Evolutionary conservation across 768 basidiomycete species (phyloP), one percentile per base, ranked within the genome.

Genomic region (Kwoniella sp.): DNA sequence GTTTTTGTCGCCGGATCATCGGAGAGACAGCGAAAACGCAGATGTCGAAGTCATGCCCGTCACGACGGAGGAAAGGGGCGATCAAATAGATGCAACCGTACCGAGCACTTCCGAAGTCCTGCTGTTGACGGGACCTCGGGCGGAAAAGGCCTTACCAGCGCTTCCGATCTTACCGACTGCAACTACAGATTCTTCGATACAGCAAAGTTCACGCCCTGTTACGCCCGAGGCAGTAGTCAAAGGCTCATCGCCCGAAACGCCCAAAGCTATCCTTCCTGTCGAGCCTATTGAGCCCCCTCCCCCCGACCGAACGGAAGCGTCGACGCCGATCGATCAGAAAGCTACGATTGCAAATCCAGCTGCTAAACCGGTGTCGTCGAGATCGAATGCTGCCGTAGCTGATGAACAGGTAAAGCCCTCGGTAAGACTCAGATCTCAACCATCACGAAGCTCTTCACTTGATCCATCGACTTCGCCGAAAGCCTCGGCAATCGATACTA

Each of bases 391-490:
- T 10, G 40, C 17, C 17, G 17, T 15, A 3, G 10, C 40, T 12
- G n/a, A 13, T 13, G 29, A 19, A 40, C 33, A 55, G 40, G 27
- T 12, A 3, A 58, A 47, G 13, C 7, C 13, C 33, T 48, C 57
- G n/a, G n/a, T n/a, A 6, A 49, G 50, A 12, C 47, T 27, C 22
- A 49, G 46, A 36, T 24, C 30, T 19, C 57, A 33, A 8, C 40
- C 40, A 6, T 49, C 48, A 15, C 46, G 57, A 25, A 58, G 57
- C 33, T 49, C 57, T 12, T 49, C 57, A 30, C 29, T 46, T 5
- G 57, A 58, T 10, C 30, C 27, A 47, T 26, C 48, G 22, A 10
- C 19, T 9, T 33, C 57, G 5, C 29, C 25, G 19, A 36, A 50
- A 21, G 21, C 46, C 21, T 17, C 44, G 19, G n/a, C 57, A 33